Percentiles rank a stretch among this genome's conserved stretches.
Conservation (phyloP, 2,329 filamentous ascomycete species). For the Alternaria novae-zelandiae region DNA sequence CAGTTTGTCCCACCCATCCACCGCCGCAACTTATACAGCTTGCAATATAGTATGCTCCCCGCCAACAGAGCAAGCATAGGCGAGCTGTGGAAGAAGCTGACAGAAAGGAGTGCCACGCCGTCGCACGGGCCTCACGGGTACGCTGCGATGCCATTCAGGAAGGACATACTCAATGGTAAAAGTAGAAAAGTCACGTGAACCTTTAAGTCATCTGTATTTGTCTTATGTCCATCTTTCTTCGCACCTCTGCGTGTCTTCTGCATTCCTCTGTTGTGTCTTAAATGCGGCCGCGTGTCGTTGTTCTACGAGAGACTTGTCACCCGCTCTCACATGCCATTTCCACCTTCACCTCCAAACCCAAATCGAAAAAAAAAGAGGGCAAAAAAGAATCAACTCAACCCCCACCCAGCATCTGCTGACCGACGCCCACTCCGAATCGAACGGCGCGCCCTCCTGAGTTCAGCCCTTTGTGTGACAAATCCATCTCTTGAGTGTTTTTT, state of each 20-base stretch:
- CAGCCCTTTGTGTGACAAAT: background rate
- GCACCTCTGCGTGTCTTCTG: background rate
- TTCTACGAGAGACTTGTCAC: background rate
- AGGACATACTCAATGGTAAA: conserved; percentile 8
- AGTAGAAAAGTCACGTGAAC: conserved; percentile 7
- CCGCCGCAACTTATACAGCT: conserved; percentile 89
- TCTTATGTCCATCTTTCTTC: background rate
- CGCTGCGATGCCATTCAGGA: conserved; percentile 4
- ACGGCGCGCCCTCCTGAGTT: background rate
- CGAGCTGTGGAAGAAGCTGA: conserved; percentile 81
- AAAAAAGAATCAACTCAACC: background rate
- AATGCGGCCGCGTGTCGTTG: background rate
- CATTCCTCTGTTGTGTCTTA: background rate
- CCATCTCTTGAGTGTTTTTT: background rate
- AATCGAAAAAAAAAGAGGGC: background rate
- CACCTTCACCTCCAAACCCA: background rate
- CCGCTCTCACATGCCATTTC: background rate
- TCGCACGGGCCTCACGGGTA: conserved; percentile 10
- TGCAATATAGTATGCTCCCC: conserved; percentile 98
- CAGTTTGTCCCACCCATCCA: conserved; percentile 95
- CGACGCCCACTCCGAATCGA: conserved; percentile 1
- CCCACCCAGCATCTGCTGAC: conserved; percentile 1
- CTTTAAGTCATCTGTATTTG: background rate
- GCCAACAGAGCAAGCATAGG: conserved; percentile 77
- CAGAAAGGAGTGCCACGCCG: conserved; percentile 15